Conservation (phyloP, 345 rosid genomes). For the Sisymbrium altissimum region DNA sequence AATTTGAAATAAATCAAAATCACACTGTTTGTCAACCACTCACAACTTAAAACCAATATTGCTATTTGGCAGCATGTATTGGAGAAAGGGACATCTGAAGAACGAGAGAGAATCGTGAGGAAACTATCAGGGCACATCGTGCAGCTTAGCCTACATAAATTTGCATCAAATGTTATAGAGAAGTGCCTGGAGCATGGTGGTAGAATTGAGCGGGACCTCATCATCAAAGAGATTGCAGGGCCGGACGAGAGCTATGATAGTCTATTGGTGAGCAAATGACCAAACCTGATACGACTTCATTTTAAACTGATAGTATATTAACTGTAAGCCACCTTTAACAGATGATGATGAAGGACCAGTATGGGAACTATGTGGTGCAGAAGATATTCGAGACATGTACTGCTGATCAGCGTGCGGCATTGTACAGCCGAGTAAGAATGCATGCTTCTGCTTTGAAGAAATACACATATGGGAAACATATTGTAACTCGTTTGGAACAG, state of each 20-base stretch:
- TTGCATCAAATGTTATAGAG: slow-evolving; percentile 71
- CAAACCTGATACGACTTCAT: neutral
- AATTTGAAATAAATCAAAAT: neutral
- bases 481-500: slow-evolving; percentile 64
- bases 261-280: slow-evolving; percentile 48
- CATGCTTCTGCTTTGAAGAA: slow-evolving; percentile 66
- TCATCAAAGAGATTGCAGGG: slow-evolving; percentile 57
- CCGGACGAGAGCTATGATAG: slow-evolving; percentile 48
- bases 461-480: slow-evolving; percentile 76
- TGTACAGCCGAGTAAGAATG: slow-evolving; percentile 43
- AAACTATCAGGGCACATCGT: slow-evolving; percentile 55
- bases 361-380: slow-evolving; percentile 69
- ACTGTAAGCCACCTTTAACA: slow-evolving; percentile 20
- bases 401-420: slow-evolving; percentile 43
- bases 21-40: neutral
- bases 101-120: slow-evolving; percentile 50
- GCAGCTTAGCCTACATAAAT: slow-evolving; percentile 66
- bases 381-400: slow-evolving; percentile 58
- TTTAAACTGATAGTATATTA: neutral
- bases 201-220: slow-evolving; percentile 47
- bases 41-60: neutral
- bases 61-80: slow-evolving; percentile 53
- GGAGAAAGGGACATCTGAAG: slow-evolving; percentile 54
- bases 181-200: slow-evolving; percentile 63
- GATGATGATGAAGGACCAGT: slow-evolving; percentile 77